phyloP scores from a whole-genome alignment of 2,329 filamentous ascomycete species.

The Grosmannia penicillata region DNA sequence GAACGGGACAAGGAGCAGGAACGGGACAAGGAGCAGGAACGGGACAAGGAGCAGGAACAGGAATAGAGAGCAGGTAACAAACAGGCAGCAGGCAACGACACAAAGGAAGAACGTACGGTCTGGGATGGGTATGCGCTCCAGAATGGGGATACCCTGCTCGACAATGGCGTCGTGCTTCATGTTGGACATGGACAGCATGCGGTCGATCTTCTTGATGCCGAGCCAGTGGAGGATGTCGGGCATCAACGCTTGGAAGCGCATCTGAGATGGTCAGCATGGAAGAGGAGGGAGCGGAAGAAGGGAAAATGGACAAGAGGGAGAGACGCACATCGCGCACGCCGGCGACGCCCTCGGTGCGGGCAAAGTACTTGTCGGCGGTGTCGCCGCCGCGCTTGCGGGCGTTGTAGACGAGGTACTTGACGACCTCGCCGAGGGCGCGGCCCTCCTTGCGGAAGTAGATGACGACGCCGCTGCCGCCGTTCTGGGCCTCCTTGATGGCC shows the following conservation, averaged over 20 bases:
- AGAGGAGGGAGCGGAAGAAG: not conserved
- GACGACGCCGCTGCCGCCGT: conserved; percentile 82
- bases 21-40: too few relatives aligned
- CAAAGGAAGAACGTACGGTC: conserved; percentile 1
- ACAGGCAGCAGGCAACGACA: too few relatives aligned
- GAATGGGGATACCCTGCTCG: conserved; percentile 2
- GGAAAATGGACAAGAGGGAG: not conserved
- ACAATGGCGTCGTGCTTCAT: conserved; percentile 6
- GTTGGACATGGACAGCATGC: conserved; percentile 7
- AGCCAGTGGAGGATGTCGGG: conserved; percentile 6
- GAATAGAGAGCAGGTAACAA: too few relatives aligned
- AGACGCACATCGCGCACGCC: conserved; percentile 85
- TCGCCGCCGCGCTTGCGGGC: conserved; percentile 69
- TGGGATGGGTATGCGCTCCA: conserved; percentile 4
- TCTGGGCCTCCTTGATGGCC: conserved; percentile 92
- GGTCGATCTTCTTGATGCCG: conserved; percentile 6
- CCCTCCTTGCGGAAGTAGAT: conserved; percentile 99
- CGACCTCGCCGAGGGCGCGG: conserved; percentile 78
- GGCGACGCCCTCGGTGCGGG: conserved; percentile 90
- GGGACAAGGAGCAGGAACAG: too few relatives aligned
- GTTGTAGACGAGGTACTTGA: conserved; percentile 48
- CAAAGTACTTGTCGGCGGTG: conserved; percentile 84
- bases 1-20: too few relatives aligned
- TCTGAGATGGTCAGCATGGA: not conserved
- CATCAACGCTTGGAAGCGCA: conserved; percentile 6